phyloP scores from a whole-genome alignment of 768 basidiomycete species.

The Kwoniella heveanensis region DNA sequence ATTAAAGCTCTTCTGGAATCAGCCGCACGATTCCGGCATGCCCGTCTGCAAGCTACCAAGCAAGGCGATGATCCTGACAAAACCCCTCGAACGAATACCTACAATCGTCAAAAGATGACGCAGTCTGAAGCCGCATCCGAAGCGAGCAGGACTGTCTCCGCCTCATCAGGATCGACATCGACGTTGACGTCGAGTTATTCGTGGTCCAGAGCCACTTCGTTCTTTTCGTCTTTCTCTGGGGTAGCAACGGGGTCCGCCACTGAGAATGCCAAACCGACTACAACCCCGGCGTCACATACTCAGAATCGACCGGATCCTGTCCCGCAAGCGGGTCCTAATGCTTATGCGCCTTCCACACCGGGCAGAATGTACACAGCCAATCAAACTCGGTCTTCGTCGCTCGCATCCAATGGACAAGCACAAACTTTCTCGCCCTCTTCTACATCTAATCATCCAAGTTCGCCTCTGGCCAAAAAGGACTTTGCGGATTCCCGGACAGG shows the following conservation, averaged over 20 bases:
- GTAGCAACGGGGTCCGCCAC: not conserved
- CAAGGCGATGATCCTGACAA: constrained; percentile 28
- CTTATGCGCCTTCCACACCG: not conserved
- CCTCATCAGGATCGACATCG: not conserved
- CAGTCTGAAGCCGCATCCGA: not conserved
- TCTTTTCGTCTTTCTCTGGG: constrained; percentile 1
- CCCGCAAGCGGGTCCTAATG: too few species aligned
- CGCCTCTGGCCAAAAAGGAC: not conserved
- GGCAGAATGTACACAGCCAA: not conserved
- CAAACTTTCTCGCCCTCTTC: not conserved
- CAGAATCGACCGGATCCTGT: not conserved
- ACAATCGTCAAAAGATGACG: not conserved
- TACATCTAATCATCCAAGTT: not conserved
- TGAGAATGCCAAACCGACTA: not conserved
- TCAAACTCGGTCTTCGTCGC: not conserved
- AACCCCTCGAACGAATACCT: not conserved
- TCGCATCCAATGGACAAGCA: not conserved
- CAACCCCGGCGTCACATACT: not conserved
- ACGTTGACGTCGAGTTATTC: not conserved
- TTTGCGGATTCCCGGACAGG: not conserved
- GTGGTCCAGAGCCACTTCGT: constrained; percentile 13
- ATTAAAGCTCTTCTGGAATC: constrained; percentile 30
- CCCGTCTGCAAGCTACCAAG: constrained; percentile 22
- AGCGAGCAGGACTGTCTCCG: not conserved
- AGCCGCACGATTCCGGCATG: constrained; percentile 31